These are phyloP conservation scores for Wallemia ichthyophaga DNA, from an alignment of 1,284 basidiomycete genomes.

Conservation along the genomic window DNA sequence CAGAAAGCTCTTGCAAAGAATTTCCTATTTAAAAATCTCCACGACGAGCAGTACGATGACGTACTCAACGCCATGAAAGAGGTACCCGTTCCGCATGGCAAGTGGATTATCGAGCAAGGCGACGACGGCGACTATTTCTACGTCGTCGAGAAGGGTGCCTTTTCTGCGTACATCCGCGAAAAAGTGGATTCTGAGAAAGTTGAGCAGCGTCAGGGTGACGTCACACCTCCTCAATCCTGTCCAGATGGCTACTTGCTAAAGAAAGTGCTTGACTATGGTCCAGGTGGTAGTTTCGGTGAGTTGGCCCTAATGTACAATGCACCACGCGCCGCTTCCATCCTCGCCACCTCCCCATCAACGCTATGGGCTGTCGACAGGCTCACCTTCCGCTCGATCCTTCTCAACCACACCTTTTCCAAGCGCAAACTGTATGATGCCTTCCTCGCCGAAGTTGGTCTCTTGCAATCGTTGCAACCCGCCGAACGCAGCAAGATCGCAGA, in stretches of 20 bases:
- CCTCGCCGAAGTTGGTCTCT: constrained; percentile 62
- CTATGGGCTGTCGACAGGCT: constrained; percentile 89
- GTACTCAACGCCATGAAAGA: constrained; percentile 93
- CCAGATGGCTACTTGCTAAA: constrained; percentile 22
- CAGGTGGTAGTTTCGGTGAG: constrained; percentile 78
- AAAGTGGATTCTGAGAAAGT: constrained; percentile 8
- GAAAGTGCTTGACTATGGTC: constrained; percentile 54
- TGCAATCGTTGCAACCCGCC: constrained; percentile 51
- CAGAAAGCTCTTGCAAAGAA: constrained; percentile 58
- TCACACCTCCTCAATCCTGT: constrained; percentile 5
- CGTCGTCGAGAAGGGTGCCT: constrained; percentile 64
- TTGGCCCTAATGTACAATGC: constrained; percentile 94
- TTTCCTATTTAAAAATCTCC: constrained; percentile 83
- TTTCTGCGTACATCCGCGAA: constrained; percentile 49
- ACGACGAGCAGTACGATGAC: constrained; percentile 77
- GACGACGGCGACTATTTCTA: constrained; percentile 95
- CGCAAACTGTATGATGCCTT: constrained; percentile 89
- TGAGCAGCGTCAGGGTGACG: constrained; percentile 7
- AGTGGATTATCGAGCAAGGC: constrained; percentile 80
- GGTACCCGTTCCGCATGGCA: constrained; percentile 33
- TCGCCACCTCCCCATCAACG: constrained; percentile 52
- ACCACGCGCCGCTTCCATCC: constrained; percentile 72
- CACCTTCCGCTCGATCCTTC: constrained; percentile 91
- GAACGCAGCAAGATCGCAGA: constrained; percentile 93
- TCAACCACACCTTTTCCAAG: constrained; percentile 53